Evolutionary conservation across 441 rosid genomes (phyloP).

Genomic region (Pelargonium australe): DNA sequence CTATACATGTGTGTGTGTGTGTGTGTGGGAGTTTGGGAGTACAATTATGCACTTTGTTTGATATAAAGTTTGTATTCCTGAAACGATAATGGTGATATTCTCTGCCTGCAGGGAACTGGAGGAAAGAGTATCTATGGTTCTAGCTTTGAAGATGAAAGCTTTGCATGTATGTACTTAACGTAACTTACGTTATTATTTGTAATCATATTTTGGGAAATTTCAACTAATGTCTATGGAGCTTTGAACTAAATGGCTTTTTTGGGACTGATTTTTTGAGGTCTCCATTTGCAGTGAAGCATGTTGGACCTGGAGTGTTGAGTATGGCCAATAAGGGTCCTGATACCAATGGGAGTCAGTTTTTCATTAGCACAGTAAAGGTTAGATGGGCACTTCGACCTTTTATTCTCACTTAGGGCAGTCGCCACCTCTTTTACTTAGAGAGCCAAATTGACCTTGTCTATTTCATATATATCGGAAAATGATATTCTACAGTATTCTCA

Average conservation of each 20-base stretch:
- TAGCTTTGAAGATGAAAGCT: conserved; percentile 58
- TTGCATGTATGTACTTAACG: conserved; percentile 36
- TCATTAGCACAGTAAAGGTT: conserved; percentile 66
- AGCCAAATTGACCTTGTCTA: conserved; percentile 6
- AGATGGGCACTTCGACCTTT: conserved; percentile 16
- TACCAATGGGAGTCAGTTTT: conserved; percentile 68
- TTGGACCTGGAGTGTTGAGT: conserved; percentile 58
- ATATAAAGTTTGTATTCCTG: background rate
- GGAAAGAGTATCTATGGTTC: conserved; percentile 62
- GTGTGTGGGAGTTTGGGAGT: no score
- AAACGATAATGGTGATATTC: conserved; percentile 9
- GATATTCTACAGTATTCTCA: no score
- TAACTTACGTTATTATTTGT: background rate
- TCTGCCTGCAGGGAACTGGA: conserved; percentile 54
- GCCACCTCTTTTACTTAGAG: background rate
- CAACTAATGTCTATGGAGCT: background rate
- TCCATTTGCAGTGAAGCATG: conserved; percentile 51
- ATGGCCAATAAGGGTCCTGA: conserved; percentile 78
- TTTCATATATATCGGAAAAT: background rate
- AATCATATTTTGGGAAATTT: background rate
- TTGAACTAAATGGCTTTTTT: no score
- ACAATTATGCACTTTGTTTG: background rate
- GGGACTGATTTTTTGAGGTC: background rate
- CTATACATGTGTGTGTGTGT: no score
- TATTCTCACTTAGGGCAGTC: conserved; percentile 1